A percentile compares a stretch with the other conserved stretches of the same genome.
phyloP scores from a whole-genome alignment of 2,329 filamentous ascomycete genomes.

The Pezicula rhizophila region DNA sequence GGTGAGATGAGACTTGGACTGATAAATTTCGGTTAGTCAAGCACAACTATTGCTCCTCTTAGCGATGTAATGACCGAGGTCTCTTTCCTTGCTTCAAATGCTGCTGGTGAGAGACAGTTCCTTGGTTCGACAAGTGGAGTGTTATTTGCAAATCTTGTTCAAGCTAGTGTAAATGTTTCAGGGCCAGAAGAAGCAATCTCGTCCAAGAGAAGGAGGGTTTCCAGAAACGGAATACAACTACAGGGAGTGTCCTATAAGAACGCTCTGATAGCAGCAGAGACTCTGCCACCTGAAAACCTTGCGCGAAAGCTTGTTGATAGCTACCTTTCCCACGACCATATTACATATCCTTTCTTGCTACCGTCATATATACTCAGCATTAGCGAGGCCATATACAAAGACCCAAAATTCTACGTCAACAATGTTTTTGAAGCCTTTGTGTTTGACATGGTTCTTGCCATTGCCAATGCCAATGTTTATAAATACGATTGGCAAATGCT shows the following conservation, averaged over 20 bases:
- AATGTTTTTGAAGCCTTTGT: constrained; percentile 29
- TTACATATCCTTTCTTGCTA: constrained; percentile 36
- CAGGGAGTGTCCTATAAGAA: background rate
- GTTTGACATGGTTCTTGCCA: constrained; percentile 38
- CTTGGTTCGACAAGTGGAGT: constrained; percentile 35
- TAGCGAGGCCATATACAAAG: constrained; percentile 25
- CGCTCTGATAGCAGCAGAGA: background rate
- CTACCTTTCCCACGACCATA: constrained; percentile 36
- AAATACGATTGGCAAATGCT: constrained; percentile 39
- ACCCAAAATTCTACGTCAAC: constrained; percentile 16
- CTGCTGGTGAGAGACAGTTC: constrained; percentile 36
- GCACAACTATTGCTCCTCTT: constrained; percentile 5
- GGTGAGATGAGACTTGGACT: constrained; percentile 3
- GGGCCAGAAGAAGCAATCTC: background rate
- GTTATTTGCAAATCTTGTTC: constrained; percentile 35
- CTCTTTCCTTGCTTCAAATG: constrained; percentile 36
- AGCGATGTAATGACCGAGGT: constrained; percentile 35
- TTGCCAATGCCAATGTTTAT: constrained; percentile 35
- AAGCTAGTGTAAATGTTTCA: constrained; percentile 16
- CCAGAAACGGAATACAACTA: background rate
- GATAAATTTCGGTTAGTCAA: background rate
- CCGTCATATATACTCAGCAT: constrained; percentile 24
- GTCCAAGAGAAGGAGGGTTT: background rate
- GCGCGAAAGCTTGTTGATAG: constrained; percentile 33
- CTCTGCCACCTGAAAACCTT: constrained; percentile 29